Evolutionary conservation across 2,329 filamentous ascomycete species (phyloP), one percentile per base, ranked within the genome.

Genomic region (Hypoxylon sp.): DNA sequence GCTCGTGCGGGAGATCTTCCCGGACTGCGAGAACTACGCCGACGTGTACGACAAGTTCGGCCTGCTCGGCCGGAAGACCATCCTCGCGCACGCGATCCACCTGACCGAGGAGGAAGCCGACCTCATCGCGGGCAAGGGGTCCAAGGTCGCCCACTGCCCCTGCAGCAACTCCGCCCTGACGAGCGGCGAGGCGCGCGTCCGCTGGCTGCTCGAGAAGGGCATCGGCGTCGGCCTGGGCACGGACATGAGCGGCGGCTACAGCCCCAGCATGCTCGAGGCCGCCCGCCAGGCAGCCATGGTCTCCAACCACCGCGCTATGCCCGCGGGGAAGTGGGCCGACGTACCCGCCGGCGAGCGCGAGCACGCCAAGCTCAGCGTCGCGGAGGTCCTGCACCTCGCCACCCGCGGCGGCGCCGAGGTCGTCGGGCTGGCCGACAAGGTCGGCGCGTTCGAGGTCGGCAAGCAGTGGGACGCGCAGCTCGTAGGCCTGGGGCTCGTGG

Each of bases 391-490:
- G 55, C 96, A 92, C 75, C 85, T 99, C 0, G 95, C 90, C 0
- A 99, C 96, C 1, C 81, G 88, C n/a, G 96, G 96, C 9, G 96
- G 96, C 0, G 96, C 96, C 0, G 84, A 85, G 32, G 92, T 96
- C 0, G 85, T 98, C 0, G 92, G 93, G 0, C 81, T 98, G 65
- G 85, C 84, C 40, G 83, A 87, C 7, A 86, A 82, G 63, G 84
- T 98, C 14, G 96, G 96, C 2, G 89, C 84, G 0, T 98, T 98
- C 76, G 92, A 93, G 68, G 85, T 91, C 0, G 96, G 94, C 0
- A 96, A 91, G 89, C 87, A 93, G 69, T 98, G 90, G 87, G 96
- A 99, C 83, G 93, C 92, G 63, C 93, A 97, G 82, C 83, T 97
- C 71, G 84, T 99, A 57, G 82, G 84, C 8, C 78, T 97, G 22